These are phyloP conservation scores for Marchantia polymorpha DNA, from an alignment of 225 moss, liverwort and hornwort species.

Conservation along the genomic window DNA sequence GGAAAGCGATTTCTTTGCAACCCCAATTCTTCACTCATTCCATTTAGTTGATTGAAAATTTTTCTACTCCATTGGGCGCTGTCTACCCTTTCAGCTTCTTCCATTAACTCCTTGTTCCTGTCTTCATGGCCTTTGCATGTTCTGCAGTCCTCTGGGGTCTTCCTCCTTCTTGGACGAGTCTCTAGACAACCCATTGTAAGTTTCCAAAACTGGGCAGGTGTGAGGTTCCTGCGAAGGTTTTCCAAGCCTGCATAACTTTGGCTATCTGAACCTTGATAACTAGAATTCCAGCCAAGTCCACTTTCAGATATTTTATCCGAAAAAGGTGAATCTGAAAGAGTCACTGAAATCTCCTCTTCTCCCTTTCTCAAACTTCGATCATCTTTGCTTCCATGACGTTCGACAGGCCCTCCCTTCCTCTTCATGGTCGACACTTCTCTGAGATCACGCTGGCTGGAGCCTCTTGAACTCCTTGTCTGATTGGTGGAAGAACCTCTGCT, in stretches of 20 bases:
- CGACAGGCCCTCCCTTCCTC: neutral
- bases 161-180: conserved; percentile 14
- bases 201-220: conserved; percentile 2
- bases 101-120: neutral
- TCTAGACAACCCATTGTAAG: conserved; percentile 1
- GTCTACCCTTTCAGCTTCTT: conserved; percentile 13
- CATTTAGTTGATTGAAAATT: conserved; percentile 1
- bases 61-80: conserved; percentile 1
- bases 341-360: neutral
- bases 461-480: neutral
- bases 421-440: neutral
- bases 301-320: neutral
- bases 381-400: neutral
- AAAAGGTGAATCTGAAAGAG: neutral
- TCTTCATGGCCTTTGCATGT: conserved; percentile 7
- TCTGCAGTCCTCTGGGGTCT: conserved; percentile 3
- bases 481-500: neutral
- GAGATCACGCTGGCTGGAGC: neutral
- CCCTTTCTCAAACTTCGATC: neutral
- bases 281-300: neutral
- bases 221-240: neutral
- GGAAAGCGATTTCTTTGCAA: neutral
- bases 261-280: neutral
- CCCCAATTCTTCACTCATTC: neutral
- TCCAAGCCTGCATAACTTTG: neutral